A percentile compares a stretch with the other conserved stretches of the same genome.
Evolutionary conservation across 306 rosid species (phyloP).

Genomic region (Prinsepia uniflora): DNA sequence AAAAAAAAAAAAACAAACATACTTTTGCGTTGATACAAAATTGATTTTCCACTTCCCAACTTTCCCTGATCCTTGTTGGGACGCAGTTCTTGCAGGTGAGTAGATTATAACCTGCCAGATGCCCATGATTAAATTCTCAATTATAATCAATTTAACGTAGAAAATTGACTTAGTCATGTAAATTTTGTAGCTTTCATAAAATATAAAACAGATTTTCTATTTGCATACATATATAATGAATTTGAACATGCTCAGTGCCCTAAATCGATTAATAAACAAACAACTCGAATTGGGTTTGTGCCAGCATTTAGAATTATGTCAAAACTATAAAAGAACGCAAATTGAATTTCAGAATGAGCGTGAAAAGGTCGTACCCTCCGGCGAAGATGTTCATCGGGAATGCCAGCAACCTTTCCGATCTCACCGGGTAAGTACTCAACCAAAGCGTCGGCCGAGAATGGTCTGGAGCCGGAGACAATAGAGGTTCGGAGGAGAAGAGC

Average conservation of each 20-base stretch:
- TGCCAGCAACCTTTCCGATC: constrained; percentile 91
- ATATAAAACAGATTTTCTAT: neutral
- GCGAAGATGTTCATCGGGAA: constrained; percentile 84
- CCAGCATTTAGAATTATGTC: neutral
- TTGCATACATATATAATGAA: neutral
- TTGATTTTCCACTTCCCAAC: constrained; percentile 94
- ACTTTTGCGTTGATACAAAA: constrained; percentile 92
- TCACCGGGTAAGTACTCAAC: constrained; percentile 68
- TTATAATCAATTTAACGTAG: neutral
- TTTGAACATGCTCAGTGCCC: neutral
- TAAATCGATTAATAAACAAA: constrained; percentile 3
- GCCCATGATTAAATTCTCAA: neutral
- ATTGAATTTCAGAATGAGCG: neutral
- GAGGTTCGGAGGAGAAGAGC: constrained; percentile 47
- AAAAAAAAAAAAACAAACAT: constrained; percentile 2
- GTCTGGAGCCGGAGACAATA: constrained; percentile 31
- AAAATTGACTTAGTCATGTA: neutral
- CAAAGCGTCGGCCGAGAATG: constrained; percentile 64
- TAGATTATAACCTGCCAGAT: constrained; percentile 70
- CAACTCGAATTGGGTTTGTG: constrained; percentile 10
- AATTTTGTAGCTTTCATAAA: neutral
- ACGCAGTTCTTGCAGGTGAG: constrained; percentile 96
- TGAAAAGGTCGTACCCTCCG: constrained; percentile 46
- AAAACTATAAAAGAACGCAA: neutral
- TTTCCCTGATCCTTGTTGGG: constrained; percentile 98